phyloP scores from a whole-genome alignment of 2,329 filamentous ascomycete species.

The Graphilbum fragrans region DNA sequence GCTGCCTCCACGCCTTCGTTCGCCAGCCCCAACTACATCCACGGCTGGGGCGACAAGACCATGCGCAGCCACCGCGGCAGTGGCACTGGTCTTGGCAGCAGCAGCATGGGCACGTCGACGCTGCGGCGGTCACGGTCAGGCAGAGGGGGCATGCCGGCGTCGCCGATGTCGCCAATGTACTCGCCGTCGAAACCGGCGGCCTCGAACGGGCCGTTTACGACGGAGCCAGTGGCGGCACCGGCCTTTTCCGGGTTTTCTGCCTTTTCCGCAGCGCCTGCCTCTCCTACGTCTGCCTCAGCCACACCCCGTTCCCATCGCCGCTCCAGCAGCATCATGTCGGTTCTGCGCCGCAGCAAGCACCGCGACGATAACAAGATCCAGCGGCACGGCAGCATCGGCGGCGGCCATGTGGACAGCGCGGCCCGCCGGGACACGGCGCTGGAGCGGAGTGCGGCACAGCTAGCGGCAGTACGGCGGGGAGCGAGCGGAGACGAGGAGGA shows the following conservation, averaged over 20 bases:
- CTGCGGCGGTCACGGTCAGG: constrained; percentile 29
- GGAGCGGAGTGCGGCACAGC: constrained; percentile 44
- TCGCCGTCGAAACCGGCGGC: too few species aligned
- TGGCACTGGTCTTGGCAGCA: neutral
- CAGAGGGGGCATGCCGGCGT: constrained; percentile 18
- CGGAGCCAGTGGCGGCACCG: constrained; percentile 3
- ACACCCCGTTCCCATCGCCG: neutral
- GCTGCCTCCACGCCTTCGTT: too few species aligned
- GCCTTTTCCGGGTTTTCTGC: constrained; percentile 18
- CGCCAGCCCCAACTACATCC: constrained; percentile 21
- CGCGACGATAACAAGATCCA: constrained; percentile 13
- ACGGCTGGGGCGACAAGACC: constrained; percentile 15
- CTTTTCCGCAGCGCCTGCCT: too few species aligned
- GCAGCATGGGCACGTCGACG: constrained; percentile 11
- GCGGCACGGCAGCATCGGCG: constrained; percentile 14
- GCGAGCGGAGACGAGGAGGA: constrained; percentile 12
- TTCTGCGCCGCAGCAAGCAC: constrained; percentile 55
- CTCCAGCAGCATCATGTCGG: constrained; percentile 36
- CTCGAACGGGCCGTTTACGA: constrained; percentile 3
- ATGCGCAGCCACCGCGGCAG: neutral
- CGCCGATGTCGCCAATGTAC: constrained; percentile 11
- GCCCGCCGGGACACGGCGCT: constrained; percentile 50
- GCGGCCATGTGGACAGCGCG: constrained; percentile 36
- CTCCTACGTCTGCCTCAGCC: too few species aligned
- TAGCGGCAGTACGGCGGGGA: constrained; percentile 29